These are phyloP conservation scores for Cichorium intybus DNA, from an alignment of 140 eudicot genomes.

Conservation along the genomic window DNA sequence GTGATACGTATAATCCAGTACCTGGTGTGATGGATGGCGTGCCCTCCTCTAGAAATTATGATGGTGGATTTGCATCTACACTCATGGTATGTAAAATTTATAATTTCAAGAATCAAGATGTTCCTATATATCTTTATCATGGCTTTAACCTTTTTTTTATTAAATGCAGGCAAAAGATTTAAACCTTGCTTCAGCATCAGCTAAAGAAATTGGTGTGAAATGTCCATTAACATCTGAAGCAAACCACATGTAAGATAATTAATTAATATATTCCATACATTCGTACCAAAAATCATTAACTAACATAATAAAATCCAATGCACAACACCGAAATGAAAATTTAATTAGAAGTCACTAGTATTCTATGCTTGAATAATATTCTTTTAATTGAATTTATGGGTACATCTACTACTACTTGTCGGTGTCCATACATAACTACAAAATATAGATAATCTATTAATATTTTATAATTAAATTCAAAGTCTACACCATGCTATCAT, in stretches of 20 bases:
- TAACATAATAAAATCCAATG: background rate
- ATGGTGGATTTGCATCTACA: constrained; percentile 82
- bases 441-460: background rate
- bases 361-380: no score
- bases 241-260: constrained; percentile 50
- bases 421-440: no score
- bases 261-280: background rate
- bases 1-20: constrained; percentile 92
- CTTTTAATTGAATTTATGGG: no score
- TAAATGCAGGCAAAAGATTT: constrained; percentile 87
- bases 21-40: constrained; percentile 96
- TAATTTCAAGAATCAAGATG: no score
- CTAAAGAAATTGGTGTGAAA: constrained; percentile 55
- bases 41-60: constrained; percentile 82
- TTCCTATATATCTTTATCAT: no score
- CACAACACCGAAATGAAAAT: no score
- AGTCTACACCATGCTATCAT: background rate
- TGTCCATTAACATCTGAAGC: constrained; percentile 70
- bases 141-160: constrained; percentile 1
- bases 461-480: background rate
- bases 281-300: background rate
- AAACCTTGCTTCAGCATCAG: constrained; percentile 72
- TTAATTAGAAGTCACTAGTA: no score
- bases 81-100: constrained; percentile 75
- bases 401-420: no score